Evolutionary conservation across 1,284 basidiomycete genomes (phyloP), one percentile per base, ranked within the genome.

Genomic region (Leccinum subrobustum): DNA sequence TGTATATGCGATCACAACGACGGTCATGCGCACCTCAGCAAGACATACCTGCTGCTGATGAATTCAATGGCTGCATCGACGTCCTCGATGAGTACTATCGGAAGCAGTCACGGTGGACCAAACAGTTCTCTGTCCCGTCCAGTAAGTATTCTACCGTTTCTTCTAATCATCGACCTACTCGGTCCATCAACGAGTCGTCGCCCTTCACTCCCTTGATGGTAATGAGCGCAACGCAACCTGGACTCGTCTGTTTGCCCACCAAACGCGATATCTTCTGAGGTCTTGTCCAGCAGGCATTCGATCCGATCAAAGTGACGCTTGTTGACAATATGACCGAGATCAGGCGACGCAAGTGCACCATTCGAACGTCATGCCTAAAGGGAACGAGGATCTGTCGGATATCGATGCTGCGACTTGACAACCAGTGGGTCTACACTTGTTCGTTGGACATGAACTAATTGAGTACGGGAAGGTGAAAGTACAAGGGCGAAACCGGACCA

Each of bases 81-180:
- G 62, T 83, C 71, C 59, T 88, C 83, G n/a, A 95, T 86, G 0
- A 90, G 84, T 0, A 96, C 78, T 57, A 97, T 82, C 4, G 93
- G 89, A 20, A 96, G 77, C 6, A 93, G 65, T 5, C 3, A 37
- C 14, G 3, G 35, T 6, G 92, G 90, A 2, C 90, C 92, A 70
- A 93, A 91, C 18, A 91, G 79, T 69, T 92, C 89, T 59, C 83
- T 85, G 57, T 6, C 8, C 0, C 20, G 11, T 25, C 6, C 12
- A 25, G 6, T 70, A 1, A 71, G 55, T 18, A 16, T 31, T 27
- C 3, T 31, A 12, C 55, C 55, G 6, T 23, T 20, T 39, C 12
- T 12, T 9, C n/a, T 6, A 20, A 59, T n/a, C 6, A 42, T 20
- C 4, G 8, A 77, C 83, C 54, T 64, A 88, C 87, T 35, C 33